Evolutionary conservation across 257 asterid species (phyloP).

Genomic region (Haberlea rhodopensis): DNA sequence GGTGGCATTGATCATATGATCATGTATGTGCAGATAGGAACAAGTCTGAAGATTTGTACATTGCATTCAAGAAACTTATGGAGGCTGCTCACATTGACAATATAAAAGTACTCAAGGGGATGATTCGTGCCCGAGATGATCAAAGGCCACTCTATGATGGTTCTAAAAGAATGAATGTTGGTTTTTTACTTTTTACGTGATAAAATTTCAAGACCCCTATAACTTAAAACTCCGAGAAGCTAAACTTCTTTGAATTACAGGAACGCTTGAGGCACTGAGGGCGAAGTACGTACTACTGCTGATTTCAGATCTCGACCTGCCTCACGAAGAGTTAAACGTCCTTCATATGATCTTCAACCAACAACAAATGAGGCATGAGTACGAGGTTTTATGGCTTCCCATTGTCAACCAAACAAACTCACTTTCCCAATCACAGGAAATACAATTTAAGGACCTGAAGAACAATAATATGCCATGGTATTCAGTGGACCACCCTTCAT

Average conservation of each 20-base stretch:
- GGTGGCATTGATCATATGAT: neutral
- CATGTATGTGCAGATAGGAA: conserved; percentile 30
- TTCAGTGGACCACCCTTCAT: conserved; percentile 63
- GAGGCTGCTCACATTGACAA: conserved; percentile 51
- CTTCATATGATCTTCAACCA: conserved; percentile 70
- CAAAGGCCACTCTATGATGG: conserved; percentile 48
- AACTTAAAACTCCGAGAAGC: neutral
- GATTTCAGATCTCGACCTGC: conserved; percentile 64
- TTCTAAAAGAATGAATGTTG: conserved; percentile 32
- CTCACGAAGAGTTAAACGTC: conserved; percentile 63
- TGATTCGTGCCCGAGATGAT: conserved; percentile 40
- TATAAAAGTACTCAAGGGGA: conserved; percentile 43
- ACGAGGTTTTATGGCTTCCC: conserved; percentile 91
- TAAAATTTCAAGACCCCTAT: neutral
- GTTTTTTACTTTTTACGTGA: neutral
- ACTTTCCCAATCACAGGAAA: conserved; percentile 28
- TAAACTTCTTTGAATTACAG: conserved; percentile 32
- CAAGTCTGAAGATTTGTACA: conserved; percentile 34
- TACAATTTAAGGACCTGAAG: conserved; percentile 40
- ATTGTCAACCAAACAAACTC: conserved; percentile 36
- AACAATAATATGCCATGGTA: conserved; percentile 77
- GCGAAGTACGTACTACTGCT: conserved; percentile 67
- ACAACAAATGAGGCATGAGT: conserved; percentile 48
- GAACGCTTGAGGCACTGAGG: conserved; percentile 58
- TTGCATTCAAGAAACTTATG: conserved; percentile 37